These are phyloP conservation scores for Laguncularia racemosa DNA, from an alignment of 345 rosid genomes.

Conservation along the genomic window DNA sequence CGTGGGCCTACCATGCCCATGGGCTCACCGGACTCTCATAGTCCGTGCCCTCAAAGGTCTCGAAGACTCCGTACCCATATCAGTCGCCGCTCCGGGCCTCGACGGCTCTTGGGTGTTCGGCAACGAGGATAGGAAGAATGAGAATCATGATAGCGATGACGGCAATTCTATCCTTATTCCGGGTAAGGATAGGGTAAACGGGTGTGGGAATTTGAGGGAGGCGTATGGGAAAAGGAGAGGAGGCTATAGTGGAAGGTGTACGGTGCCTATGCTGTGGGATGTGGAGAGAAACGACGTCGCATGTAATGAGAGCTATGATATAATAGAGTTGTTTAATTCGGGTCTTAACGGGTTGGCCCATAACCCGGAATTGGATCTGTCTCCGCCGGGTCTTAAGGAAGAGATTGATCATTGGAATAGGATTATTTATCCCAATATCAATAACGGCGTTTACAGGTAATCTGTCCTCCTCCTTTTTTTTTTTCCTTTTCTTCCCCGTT, in stretches of 20 bases:
- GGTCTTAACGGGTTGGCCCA: constrained; percentile 45
- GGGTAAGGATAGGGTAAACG: constrained; percentile 49
- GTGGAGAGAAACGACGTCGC: constrained; percentile 50
- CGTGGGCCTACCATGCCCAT: constrained; percentile 89
- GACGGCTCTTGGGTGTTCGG: constrained; percentile 84
- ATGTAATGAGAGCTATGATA: constrained; percentile 81
- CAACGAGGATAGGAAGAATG: constrained; percentile 5
- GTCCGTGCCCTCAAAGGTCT: constrained; percentile 81
- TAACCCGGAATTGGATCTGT: constrained; percentile 52
- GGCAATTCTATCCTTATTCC: constrained; percentile 32
- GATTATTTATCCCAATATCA: constrained; percentile 60
- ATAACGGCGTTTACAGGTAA: constrained; percentile 85
- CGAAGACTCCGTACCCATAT: constrained; percentile 54
- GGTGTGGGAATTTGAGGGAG: constrained; percentile 59
- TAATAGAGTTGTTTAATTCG: constrained; percentile 57
- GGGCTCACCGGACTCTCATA: constrained; percentile 87
- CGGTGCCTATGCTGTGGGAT: constrained; percentile 87
- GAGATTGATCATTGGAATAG: constrained; percentile 70
- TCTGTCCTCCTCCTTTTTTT: neutral
- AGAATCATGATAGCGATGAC: constrained; percentile 9
- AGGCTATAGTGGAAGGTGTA: constrained; percentile 62
- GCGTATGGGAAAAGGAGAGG: constrained; percentile 52
- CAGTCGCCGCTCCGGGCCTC: constrained; percentile 63
- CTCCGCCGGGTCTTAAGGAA: constrained; percentile 35
- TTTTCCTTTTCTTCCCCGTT: neutral